Base-by-base conservation (phyloP, 108 stramenopile species). In the Nitzschia sp. region DNA sequence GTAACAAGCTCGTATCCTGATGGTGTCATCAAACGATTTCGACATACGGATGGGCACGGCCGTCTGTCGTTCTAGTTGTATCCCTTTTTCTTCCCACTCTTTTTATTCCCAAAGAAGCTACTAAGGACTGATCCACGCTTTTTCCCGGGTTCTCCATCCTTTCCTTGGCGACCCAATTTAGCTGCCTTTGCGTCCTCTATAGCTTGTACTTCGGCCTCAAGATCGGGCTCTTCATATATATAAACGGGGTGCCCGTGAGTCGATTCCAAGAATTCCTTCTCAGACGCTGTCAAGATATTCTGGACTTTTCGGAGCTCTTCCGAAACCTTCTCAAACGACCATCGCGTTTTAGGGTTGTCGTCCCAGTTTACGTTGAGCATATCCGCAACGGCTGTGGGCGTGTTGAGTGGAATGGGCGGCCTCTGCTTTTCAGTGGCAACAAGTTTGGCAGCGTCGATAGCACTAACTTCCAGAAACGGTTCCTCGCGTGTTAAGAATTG, bases 211-310 rank as follows among this genome's bases (percentile, higher is more conserved):
- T 8, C 54, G 19, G 19, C 32, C 8, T 67, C 54, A 11, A 47
- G 18, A 8, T 54, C 25, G 1, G 15, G 32, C 0, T 6, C 35
- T 15, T 55, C 33, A 42, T 25, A 36, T 13, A 46, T n/a, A 59
- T 89, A 89, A 15, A 85, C 85, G 8, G 81, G 82, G 57, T 89
- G 85, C 0, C 88, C 88, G n/a, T 54, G 17, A 1, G 88, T 64
- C n/a, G 56, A 49, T 49, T 84, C 65, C 21, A 86, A 23, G 82
- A 83, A 89, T 6, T 64, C 42, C 21, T 23, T 57, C 29, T 82
- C 76, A 30, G 82, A 74, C 2, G 47, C 30, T 15, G 81, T 47
- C 32, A 84, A 46, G 29, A 70, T 38, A n/a, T 45, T 32, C 11
- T 70, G 34, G 9, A 82, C 11, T 11, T 76, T 46, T 31, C 71